phyloP scores from a whole-genome alignment of 441 rosid genomes.

The Isatis lusitanica region DNA sequence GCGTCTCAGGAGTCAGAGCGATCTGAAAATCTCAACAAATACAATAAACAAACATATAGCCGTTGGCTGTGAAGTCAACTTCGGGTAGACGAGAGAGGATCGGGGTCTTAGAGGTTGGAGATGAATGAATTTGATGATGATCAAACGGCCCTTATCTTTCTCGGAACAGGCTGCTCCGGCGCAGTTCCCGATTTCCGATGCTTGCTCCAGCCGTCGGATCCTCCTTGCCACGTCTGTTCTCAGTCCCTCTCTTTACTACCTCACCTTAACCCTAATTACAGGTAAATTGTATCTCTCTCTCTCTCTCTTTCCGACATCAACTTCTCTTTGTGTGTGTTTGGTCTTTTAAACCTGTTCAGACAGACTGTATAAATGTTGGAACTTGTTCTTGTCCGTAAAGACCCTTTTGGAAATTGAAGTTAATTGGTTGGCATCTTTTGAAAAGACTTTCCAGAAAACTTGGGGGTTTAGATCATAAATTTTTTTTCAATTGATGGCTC shows the following conservation, averaged over 20 bases:
- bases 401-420: neutral
- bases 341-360: neutral
- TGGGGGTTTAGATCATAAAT: neutral
- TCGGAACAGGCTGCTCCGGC: constrained; percentile 94
- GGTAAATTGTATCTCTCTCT: constrained; percentile 39
- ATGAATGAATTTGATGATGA: constrained; percentile 26
- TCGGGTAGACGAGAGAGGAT: constrained; percentile 28
- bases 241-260: constrained; percentile 66
- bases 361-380: neutral
- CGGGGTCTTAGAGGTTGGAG: constrained; percentile 23
- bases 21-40: constrained; percentile 20
- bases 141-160: constrained; percentile 72
- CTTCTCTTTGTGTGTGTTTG: neutral
- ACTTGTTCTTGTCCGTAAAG: neutral
- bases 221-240: constrained; percentile 80
- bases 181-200: constrained; percentile 85
- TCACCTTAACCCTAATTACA: constrained; percentile 79
- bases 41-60: constrained; percentile 26
- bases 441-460: neutral
- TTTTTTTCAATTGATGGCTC: neutral
- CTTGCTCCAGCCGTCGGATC: constrained; percentile 83
- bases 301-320: neutral
- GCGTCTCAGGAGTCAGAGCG: neutral
- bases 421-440: neutral
- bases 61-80: constrained; percentile 23